Percentiles rank a stretch among this genome's conserved stretches.
These are phyloP conservation scores for Fagus crenata DNA, from an alignment of 306 rosid genomes.

Conservation along the genomic window DNA sequence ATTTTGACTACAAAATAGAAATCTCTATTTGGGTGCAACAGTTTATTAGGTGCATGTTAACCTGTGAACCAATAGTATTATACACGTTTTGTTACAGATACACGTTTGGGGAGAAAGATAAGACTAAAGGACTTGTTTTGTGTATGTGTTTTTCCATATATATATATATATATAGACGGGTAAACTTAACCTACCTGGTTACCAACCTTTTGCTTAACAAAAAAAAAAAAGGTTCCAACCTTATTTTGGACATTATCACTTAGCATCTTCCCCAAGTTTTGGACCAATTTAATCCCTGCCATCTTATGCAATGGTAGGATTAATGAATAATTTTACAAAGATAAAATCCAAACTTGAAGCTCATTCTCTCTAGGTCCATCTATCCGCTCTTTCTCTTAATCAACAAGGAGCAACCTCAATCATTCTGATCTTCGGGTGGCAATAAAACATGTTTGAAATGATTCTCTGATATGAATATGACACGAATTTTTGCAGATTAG, in stretches of 20 bases:
- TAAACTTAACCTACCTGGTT: neutral
- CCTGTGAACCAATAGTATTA: neutral
- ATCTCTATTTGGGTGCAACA: neutral
- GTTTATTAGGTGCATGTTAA: neutral
- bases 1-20: constrained; percentile 11
- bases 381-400: neutral
- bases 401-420: neutral
- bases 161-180: neutral
- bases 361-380: neutral
- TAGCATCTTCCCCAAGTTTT: neutral
- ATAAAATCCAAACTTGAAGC: too few species aligned
- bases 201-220: neutral
- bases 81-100: neutral
- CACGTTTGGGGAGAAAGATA: neutral
- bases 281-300: neutral
- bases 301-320: too few species aligned
- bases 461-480: too few species aligned
- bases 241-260: too few species aligned
- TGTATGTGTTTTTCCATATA: neutral
- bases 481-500: too few species aligned
- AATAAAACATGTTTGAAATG: too few species aligned
- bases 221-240: too few species aligned
- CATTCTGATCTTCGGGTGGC: too few species aligned
- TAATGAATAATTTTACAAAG: too few species aligned
- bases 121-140: neutral